These are phyloP conservation scores for Litchi chinensis DNA, from an alignment of 345 rosid genomes.

Conservation along the genomic window DNA sequence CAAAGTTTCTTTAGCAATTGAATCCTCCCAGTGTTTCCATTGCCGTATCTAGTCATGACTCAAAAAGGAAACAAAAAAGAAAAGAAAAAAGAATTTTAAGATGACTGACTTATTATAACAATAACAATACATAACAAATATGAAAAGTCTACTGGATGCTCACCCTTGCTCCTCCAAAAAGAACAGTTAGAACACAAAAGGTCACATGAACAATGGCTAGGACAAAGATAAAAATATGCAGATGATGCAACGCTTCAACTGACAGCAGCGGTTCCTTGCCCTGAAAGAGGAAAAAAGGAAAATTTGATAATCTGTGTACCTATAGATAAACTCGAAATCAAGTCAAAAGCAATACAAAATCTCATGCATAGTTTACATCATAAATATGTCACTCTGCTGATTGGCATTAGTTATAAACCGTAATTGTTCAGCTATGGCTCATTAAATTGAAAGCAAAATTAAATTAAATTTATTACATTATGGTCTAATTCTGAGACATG, in stretches of 20 bases:
- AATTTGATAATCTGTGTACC: not conserved
- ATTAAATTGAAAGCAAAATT: too few species aligned
- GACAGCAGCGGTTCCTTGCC: slow-evolving; percentile 59
- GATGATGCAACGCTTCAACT: slow-evolving; percentile 64
- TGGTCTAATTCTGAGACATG: not conserved
- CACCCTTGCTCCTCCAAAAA: slow-evolving; percentile 65
- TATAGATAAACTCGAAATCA: slow-evolving; percentile 6
- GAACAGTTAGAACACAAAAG: slow-evolving; percentile 55
- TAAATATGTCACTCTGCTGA: not conserved
- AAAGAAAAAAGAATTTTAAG: not conserved
- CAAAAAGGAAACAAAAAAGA: not conserved
- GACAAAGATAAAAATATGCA: slow-evolving; percentile 73
- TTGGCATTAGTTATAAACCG: not conserved
- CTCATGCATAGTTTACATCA: not conserved
- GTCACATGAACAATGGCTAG: slow-evolving; percentile 69
- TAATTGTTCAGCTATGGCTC: not conserved
- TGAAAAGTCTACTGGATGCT: slow-evolving; percentile 22
- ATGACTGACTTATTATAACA: not conserved
- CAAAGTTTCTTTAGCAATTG: slow-evolving; percentile 37
- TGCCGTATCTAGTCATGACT: slow-evolving; percentile 57
- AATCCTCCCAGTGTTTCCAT: slow-evolving; percentile 87
- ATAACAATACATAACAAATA: not conserved
- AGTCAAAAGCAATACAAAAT: slow-evolving; percentile 4
- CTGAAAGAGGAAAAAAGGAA: slow-evolving; percentile 31
- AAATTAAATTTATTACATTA: too few species aligned